Evolutionary conservation across 1,139 yeast species (phyloP).

Genomic region (Candida freyschussii): DNA sequence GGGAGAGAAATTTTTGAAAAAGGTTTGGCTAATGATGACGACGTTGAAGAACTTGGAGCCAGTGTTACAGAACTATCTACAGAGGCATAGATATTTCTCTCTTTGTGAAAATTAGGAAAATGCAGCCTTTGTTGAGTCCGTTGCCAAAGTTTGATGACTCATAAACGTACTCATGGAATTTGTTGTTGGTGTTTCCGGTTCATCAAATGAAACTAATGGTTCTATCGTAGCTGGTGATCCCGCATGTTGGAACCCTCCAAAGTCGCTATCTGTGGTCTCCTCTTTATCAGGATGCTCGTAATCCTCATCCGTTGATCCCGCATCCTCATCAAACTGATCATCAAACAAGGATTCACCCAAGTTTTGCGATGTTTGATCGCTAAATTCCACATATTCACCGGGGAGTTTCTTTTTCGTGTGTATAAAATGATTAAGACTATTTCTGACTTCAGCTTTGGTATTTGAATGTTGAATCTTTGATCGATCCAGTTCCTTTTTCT

Average conservation of each 20-base stretch:
- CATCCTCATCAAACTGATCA: conserved; percentile 10
- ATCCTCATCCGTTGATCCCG: conserved; percentile 48
- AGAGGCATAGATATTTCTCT: conserved; percentile 1
- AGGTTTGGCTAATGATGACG: conserved; percentile 72
- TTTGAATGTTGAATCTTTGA: conserved; percentile 14
- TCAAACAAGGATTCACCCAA: conserved; percentile 17
- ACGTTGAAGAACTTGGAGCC: conserved; percentile 32
- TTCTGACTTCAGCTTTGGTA: conserved; percentile 9
- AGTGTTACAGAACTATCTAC: conserved; percentile 13
- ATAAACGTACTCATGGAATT: too few relatives aligned
- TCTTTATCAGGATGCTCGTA: conserved; percentile 32
- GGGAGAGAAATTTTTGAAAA: conserved; percentile 87
- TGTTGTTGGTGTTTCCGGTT: conserved; percentile 12
- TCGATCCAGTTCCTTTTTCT: conserved; percentile 10
- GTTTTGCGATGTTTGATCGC: conserved; percentile 16
- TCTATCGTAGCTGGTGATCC: conserved; percentile 25
- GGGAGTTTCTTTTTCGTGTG: conserved; percentile 9
- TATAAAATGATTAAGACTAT: conserved; percentile 7
- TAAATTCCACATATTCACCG: conserved; percentile 11
- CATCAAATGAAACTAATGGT: conserved; percentile 9
- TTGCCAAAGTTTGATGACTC: too few relatives aligned
- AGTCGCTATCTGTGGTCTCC: conserved; percentile 85
- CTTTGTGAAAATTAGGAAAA: neutral
- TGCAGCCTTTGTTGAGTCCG: neutral
- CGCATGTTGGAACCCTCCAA: conserved; percentile 92